A percentile compares a stretch with the other conserved stretches of the same genome.
phyloP scores from a whole-genome alignment of 164 flowering plant genomes.

The Sextonia rubra region DNA sequence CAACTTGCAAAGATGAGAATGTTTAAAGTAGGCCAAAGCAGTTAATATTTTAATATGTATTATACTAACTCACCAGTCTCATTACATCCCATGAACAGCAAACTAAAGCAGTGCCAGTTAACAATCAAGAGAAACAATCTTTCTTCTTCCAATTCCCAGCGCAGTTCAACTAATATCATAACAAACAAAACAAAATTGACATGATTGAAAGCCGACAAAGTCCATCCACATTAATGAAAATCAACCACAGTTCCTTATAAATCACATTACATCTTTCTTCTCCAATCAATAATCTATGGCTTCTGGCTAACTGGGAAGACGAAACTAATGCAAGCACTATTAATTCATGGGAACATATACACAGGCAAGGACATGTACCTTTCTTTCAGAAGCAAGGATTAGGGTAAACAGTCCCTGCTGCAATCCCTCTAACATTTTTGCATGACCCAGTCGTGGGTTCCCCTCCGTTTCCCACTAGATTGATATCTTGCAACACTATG shows the following conservation, averaged over 20 bases:
- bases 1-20: neutral
- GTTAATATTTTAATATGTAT: neutral
- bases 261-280: no score
- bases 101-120: neutral
- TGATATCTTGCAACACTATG: conserved; percentile 31
- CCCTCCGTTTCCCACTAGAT: conserved; percentile 17
- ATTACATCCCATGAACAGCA: neutral
- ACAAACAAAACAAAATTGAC: neutral
- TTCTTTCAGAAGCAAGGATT: conserved; percentile 1
- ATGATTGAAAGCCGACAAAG: neutral
- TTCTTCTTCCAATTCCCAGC: neutral
- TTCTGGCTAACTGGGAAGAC: neutral
- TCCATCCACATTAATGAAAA: no score
- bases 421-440: conserved; percentile 22
- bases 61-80: neutral
- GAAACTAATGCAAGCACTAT: neutral
- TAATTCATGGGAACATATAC: neutral
- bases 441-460: conserved; percentile 17
- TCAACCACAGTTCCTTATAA: no score
- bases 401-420: conserved; percentile 14
- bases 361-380: neutral
- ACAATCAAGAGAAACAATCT: neutral
- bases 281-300: neutral
- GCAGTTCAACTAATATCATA: neutral
- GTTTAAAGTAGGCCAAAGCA: neutral